Evolutionary conservation across 2,329 filamentous ascomycete species (phyloP), one percentile per base, ranked within the genome.

Genomic region (Cladosporium sphaerospermum): DNA sequence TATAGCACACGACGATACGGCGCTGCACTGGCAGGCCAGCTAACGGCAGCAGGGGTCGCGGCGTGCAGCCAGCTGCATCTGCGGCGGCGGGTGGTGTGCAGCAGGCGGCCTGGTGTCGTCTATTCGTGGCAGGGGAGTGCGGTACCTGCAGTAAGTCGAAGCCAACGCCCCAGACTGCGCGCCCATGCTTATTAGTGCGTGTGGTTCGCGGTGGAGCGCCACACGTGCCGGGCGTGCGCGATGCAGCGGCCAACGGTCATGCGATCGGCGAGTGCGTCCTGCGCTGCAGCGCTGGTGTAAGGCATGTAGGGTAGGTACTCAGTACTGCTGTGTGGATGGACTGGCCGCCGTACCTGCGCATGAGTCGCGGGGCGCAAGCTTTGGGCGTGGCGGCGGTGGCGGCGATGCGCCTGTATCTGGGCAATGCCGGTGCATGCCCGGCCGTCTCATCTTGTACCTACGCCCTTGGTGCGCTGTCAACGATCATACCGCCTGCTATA

Each of bases 51-150:
- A 50, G 37, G 39, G 37, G 37, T 39, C 47, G 47, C 28, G 37
- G 28, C 28, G 36, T 50, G 37, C 18, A 49, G 8, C 23, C n/a
- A 23, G 23, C 23, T 41, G 46, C 46, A 41, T 31, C 18, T 39
- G 48, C 48, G 39, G 32, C 39, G 18, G 40, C 40, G 16, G 40
- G 37, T 42, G 37, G 48, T 28, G 39, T 37, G 48, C 48, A 37
- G 39, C 36, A 44, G 40, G 43, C 40, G 40, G 40, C 31, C 39
- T 33, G 37, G 28, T 34, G 47, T 50, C 31, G 39, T 51, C 39
- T 51, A 51, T 51, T 51, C 48, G 40, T 51, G 48, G 48, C 48
- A 51, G 44, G 48, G 47, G 37, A 39, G 42, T 36, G 37, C 28
- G 48, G 48, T 51, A 44, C 48, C 48, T 51, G 48, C 48, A 51